Percentiles rank a stretch among this genome's conserved stretches.
Evolutionary conservation across 306 rosid species (phyloP).

Genomic region (Gastrolobium bilobum): DNA sequence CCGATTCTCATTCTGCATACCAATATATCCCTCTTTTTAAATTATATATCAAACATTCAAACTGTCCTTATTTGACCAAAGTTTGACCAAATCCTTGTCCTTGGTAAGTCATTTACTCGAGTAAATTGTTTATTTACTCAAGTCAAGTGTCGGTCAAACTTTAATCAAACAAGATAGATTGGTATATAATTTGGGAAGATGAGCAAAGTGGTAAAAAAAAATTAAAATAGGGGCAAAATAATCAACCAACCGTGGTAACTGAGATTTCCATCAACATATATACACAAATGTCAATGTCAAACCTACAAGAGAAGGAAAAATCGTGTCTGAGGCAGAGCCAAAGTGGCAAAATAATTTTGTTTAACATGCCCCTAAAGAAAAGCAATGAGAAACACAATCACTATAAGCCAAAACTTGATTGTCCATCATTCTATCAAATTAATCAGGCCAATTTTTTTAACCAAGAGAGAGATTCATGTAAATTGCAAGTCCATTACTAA

Average conservation of each 20-base stretch:
- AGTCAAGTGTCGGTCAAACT: too few species aligned
- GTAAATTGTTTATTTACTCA: too few species aligned
- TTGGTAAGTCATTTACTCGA: too few species aligned
- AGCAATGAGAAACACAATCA: background rate
- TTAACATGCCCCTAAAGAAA: background rate
- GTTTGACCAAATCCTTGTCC: too few species aligned
- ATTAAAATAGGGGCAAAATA: too few species aligned
- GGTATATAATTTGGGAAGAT: too few species aligned
- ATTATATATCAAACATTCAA: too few species aligned
- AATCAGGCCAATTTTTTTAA: conserved; percentile 20
- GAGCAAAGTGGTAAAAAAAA: too few species aligned
- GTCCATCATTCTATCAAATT: conserved; percentile 1
- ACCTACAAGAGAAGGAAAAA: background rate
- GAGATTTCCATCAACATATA: conserved; percentile 1
- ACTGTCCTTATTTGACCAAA: too few species aligned
- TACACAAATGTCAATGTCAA: background rate
- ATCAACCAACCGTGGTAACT: background rate
- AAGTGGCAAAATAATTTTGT: background rate
- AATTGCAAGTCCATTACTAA: conserved; percentile 35
- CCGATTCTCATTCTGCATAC: too few species aligned
- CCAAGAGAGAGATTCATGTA: conserved; percentile 23
- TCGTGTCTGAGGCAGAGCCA: background rate
- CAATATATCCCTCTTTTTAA: too few species aligned
- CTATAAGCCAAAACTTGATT: conserved; percentile 6
- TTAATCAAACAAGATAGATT: too few species aligned